A percentile compares a stretch with the other conserved stretches of the same genome.
phyloP scores from a whole-genome alignment of 1,284 basidiomycete genomes.

The Microbotryomycetes sp. region DNA sequence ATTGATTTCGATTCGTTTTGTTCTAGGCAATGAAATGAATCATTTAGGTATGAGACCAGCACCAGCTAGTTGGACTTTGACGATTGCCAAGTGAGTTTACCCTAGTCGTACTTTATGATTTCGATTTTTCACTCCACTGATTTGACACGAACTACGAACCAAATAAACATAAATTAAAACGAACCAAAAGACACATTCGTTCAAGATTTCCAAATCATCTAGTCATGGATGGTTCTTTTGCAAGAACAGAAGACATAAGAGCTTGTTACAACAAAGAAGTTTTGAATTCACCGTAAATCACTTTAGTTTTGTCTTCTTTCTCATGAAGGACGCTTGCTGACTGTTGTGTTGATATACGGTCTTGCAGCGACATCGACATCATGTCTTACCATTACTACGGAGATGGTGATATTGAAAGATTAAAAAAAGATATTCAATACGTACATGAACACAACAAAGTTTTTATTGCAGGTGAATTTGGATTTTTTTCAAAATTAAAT shows the following conservation, averaged over 20 bases:
- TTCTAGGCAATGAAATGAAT: slow-evolving; percentile 16
- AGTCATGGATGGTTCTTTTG: slow-evolving; percentile 40
- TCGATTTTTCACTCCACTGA: too few relatives aligned
- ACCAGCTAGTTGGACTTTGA: slow-evolving; percentile 35
- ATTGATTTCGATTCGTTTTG: background rate
- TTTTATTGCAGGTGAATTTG: slow-evolving; percentile 40
- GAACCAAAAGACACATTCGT: slow-evolving; percentile 35
- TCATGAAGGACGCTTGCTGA: background rate
- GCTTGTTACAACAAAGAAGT: slow-evolving; percentile 34
- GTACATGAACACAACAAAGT: slow-evolving; percentile 33
- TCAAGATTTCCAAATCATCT: slow-evolving; percentile 37
- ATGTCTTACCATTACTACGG: slow-evolving; percentile 39
- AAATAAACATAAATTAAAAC: too few relatives aligned
- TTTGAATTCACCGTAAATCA: slow-evolving; percentile 19
- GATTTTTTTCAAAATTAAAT: slow-evolving; percentile 34
- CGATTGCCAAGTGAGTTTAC: slow-evolving; percentile 21
- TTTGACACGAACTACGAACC: too few relatives aligned
- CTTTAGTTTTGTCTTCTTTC: background rate
- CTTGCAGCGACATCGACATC: slow-evolving; percentile 34
- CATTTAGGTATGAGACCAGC: slow-evolving; percentile 34
- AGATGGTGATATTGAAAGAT: slow-evolving; percentile 33
- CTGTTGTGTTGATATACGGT: background rate
- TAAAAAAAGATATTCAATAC: slow-evolving; percentile 35
- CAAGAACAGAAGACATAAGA: slow-evolving; percentile 34
- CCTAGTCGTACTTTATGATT: background rate